Evolutionary conservation across 1,284 basidiomycete species (phyloP).

Genomic region (Porodaedalea pini): DNA sequence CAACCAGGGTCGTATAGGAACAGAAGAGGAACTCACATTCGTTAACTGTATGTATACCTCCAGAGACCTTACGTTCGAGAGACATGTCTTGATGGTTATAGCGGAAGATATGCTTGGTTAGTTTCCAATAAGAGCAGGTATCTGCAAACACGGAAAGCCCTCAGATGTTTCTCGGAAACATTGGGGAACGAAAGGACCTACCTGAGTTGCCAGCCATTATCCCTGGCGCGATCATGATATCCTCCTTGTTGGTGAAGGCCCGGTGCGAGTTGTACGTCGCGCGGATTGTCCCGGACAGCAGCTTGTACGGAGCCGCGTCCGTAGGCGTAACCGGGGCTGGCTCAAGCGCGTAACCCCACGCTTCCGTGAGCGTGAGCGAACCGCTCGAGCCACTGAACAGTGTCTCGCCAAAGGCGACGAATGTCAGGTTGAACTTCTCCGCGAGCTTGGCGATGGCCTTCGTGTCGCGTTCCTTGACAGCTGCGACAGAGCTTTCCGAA

Average conservation of each 20-base stretch:
- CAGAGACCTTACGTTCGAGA: not conserved
- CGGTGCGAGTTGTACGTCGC: constrained; percentile 38
- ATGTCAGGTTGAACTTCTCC: constrained; percentile 41
- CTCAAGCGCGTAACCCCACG: constrained; percentile 44
- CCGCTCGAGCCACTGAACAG: constrained; percentile 32
- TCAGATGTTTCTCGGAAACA: not conserved
- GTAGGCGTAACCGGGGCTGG: constrained; percentile 55
- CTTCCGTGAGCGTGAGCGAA: constrained; percentile 39
- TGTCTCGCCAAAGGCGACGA: constrained; percentile 41
- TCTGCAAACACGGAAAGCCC: constrained; percentile 29
- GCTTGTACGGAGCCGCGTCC: constrained; percentile 41
- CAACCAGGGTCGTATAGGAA: not conserved
- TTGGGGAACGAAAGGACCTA: constrained; percentile 22
- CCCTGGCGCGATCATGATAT: constrained; percentile 42
- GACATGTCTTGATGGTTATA: constrained; percentile 38
- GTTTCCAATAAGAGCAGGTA: constrained; percentile 45
- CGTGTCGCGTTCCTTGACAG: constrained; percentile 41
- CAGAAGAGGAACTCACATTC: constrained; percentile 32
- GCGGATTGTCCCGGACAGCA: constrained; percentile 51
- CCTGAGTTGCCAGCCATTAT: constrained; percentile 50
- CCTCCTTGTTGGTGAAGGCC: constrained; percentile 22
- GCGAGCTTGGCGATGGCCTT: constrained; percentile 42
- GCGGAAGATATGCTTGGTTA: constrained; percentile 47
- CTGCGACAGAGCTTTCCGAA: constrained; percentile 39
- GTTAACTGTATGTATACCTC: constrained; percentile 32